These are phyloP conservation scores for Vigna unguiculata DNA, from an alignment of 306 rosid species.

Conservation along the genomic window DNA sequence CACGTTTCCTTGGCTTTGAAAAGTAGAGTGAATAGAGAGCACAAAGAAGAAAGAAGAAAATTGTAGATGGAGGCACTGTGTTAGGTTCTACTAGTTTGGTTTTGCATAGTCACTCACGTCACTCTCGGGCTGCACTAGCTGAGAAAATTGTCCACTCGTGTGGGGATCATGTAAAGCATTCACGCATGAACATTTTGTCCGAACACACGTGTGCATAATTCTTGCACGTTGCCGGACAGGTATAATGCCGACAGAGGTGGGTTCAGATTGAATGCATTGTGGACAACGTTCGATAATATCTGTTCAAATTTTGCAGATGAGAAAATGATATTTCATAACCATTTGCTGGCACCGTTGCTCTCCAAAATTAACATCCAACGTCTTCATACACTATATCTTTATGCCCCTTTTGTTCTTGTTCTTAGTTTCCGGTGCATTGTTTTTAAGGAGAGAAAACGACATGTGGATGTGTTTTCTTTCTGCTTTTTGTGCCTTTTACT, in stretches of 20 bases:
- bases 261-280: constrained; percentile 44
- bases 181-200: constrained; percentile 57
- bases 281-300: constrained; percentile 37
- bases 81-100: neutral
- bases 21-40: neutral
- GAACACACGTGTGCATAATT: constrained; percentile 52
- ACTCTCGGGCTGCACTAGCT: constrained; percentile 17
- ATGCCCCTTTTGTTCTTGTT: constrained; percentile 34
- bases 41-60: too few species aligned
- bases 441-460: constrained; percentile 1
- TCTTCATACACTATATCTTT: neutral
- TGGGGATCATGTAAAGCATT: constrained; percentile 45
- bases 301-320: constrained; percentile 21
- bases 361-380: constrained; percentile 22
- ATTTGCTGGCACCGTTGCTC: constrained; percentile 34
- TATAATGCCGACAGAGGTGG: constrained; percentile 57
- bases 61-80: neutral
- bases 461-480: neutral
- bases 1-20: neutral
- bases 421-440: constrained; percentile 36
- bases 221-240: constrained; percentile 47
- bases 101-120: constrained; percentile 10
- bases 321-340: constrained; percentile 40
- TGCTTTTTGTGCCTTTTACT: constrained; percentile 24
- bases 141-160: constrained; percentile 54